Evolutionary conservation across 192 early-diverging fungal species (phyloP).

Genomic region (Coemansia sp.): DNA sequence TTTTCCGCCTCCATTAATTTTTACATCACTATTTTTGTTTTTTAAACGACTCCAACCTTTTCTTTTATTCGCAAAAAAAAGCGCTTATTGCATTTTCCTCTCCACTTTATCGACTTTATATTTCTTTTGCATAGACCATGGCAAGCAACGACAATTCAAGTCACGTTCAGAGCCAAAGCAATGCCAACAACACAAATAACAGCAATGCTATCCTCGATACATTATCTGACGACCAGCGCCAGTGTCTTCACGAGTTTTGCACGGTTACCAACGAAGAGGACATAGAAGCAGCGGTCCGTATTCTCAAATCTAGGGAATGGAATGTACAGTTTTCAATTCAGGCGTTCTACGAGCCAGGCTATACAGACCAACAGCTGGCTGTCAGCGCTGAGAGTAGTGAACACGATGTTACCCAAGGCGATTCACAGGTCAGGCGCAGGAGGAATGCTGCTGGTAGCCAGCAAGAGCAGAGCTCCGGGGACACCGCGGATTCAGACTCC

Average conservation of each 20-base stretch:
- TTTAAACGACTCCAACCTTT: neutral
- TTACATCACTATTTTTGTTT: slow-evolving; percentile 4
- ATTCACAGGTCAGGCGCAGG: neutral
- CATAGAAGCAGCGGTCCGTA: slow-evolving; percentile 22
- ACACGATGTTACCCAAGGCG: neutral
- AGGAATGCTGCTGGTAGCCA: neutral
- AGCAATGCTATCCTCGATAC: slow-evolving; percentile 16
- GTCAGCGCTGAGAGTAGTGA: neutral
- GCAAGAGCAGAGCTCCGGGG: neutral
- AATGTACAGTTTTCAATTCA: slow-evolving; percentile 31
- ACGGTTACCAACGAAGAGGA: slow-evolving; percentile 25
- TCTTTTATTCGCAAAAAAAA: neutral
- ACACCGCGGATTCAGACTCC: neutral
- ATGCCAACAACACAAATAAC: neutral
- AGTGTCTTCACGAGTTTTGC: slow-evolving; percentile 35
- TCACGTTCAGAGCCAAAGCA: neutral
- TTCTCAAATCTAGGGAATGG: slow-evolving; percentile 34
- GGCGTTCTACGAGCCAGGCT: slow-evolving; percentile 35
- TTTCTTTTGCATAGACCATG: neutral
- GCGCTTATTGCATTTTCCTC: too few species aligned
- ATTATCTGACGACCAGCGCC: slow-evolving; percentile 29
- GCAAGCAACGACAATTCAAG: neutral
- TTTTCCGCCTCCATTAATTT: neutral
- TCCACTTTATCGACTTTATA: neutral
- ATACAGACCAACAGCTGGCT: neutral